Percentiles rank a stretch among this genome's conserved stretches.
Conservation (phyloP, 2,329 filamentous ascomycete species). For the Aspergillus ruber region DNA sequence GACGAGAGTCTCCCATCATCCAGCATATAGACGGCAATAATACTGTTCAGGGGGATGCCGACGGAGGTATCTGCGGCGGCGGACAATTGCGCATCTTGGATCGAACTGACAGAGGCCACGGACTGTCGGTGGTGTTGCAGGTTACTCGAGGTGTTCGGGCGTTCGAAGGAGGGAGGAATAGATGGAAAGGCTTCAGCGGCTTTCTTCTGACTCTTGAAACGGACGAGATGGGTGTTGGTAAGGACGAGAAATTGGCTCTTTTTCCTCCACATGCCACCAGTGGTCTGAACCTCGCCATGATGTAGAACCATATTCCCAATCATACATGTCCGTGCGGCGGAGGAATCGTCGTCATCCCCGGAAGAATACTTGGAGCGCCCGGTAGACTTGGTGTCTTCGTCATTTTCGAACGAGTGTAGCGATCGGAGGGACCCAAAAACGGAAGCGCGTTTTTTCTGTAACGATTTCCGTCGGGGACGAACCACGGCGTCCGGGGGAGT, state of each 20-base stretch:
- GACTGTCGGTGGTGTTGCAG: slow-evolving; percentile 42
- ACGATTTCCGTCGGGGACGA: slow-evolving; percentile 36
- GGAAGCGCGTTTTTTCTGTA: slow-evolving; percentile 46
- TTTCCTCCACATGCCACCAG: slow-evolving; percentile 63
- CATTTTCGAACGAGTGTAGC: slow-evolving; percentile 47
- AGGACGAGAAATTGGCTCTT: slow-evolving; percentile 67
- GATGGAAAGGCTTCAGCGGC: slow-evolving; percentile 58
- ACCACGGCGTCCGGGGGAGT: slow-evolving; percentile 19
- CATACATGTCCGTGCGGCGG: slow-evolving; percentile 23
- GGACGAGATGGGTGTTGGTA: slow-evolving; percentile 61
- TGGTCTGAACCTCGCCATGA: slow-evolving; percentile 65
- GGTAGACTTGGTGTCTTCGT: slow-evolving; percentile 48
- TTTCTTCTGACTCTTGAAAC: slow-evolving; percentile 62
- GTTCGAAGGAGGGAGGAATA: slow-evolving; percentile 38
- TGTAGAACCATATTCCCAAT: slow-evolving; percentile 50
- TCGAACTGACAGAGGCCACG: slow-evolving; percentile 53
- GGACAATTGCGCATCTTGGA: slow-evolving; percentile 56
- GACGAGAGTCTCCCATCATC: slow-evolving; percentile 63
- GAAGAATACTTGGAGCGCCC: slow-evolving; percentile 48
- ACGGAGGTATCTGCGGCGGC: slow-evolving; percentile 50
- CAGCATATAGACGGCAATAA: slow-evolving; percentile 60
- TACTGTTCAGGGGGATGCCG: slow-evolving; percentile 56
- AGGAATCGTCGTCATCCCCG: slow-evolving; percentile 41
- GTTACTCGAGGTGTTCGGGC: slow-evolving; percentile 36
- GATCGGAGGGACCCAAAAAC: slow-evolving; percentile 55